Conservation (phyloP, 306 rosid genomes). For the Prunus padus region DNA sequence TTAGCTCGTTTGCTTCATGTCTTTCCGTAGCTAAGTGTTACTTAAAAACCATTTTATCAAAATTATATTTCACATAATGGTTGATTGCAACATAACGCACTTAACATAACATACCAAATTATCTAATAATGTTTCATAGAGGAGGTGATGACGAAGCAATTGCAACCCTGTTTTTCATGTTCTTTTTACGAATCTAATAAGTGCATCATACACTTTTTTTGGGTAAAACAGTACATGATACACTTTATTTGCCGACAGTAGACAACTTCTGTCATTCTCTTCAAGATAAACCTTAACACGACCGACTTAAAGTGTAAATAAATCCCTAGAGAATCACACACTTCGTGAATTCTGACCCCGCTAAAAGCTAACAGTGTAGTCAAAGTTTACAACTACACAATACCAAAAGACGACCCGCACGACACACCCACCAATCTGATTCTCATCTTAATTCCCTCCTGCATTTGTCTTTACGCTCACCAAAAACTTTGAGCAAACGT, state of each 20-base stretch:
- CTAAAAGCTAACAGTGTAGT: conserved; percentile 31
- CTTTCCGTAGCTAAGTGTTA: too few species aligned
- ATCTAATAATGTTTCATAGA: not conserved
- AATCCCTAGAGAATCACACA: conserved; percentile 17
- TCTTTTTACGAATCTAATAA: not conserved
- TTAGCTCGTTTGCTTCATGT: too few species aligned
- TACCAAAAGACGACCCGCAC: not conserved
- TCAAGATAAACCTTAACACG: conserved; percentile 5
- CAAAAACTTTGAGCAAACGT: not conserved
- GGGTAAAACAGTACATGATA: not conserved
- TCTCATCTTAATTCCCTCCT: not conserved
- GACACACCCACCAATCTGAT: not conserved
- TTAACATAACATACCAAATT: not conserved
- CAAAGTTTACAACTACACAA: conserved; percentile 32
- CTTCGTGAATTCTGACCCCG: not conserved
- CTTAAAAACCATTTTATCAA: too few species aligned
- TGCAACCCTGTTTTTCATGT: not conserved
- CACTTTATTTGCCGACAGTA: conserved; percentile 29
- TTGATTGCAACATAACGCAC: too few species aligned
- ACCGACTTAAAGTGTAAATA: conserved; percentile 8
- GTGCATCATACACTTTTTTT: not conserved
- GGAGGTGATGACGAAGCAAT: not conserved
- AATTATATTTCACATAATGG: too few species aligned
- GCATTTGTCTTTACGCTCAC: conserved; percentile 5
- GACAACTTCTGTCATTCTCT: not conserved